These are phyloP conservation scores for Vitis rupestris DNA, from an alignment of 164 flowering plant genomes.

Conservation along the genomic window DNA sequence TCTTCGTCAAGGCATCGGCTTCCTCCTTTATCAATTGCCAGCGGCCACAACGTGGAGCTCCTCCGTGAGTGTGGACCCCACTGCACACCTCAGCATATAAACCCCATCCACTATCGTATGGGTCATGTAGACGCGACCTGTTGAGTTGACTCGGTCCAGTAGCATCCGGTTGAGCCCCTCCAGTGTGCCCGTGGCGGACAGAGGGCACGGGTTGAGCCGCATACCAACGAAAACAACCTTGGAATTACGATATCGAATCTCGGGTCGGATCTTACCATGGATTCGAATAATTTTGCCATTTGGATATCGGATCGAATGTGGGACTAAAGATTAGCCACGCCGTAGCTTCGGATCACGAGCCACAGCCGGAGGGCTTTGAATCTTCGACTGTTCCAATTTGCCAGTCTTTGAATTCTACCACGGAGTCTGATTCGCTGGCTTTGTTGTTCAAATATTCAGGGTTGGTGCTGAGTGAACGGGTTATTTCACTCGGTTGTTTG, in stretches of 20 bases:
- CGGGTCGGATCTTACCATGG: conserved; percentile 29
- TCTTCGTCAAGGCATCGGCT: conserved; percentile 31
- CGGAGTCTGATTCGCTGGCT: conserved; percentile 38
- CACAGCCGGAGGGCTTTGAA: conserved; percentile 56
- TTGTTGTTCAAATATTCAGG: conserved; percentile 59
- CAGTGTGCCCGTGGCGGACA: not conserved
- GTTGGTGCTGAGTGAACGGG: conserved; percentile 35
- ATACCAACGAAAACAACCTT: conserved; percentile 46
- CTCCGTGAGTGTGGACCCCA: conserved; percentile 55
- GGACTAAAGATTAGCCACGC: conserved; percentile 40
- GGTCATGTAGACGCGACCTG: conserved; percentile 45
- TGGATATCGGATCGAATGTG: conserved; percentile 47
- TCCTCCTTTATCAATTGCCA: conserved; percentile 53
- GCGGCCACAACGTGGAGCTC: conserved; percentile 47
- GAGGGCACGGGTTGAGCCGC: conserved; percentile 32
- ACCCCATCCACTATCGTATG: conserved; percentile 49
- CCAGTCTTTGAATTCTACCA: conserved; percentile 74
- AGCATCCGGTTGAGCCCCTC: conserved; percentile 44
- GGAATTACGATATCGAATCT: conserved; percentile 60
- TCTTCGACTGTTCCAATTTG: conserved; percentile 50
- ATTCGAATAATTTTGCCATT: conserved; percentile 49
- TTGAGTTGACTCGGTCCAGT: conserved; percentile 46
- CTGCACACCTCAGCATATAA: conserved; percentile 52
- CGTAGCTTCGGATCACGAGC: conserved; percentile 55
- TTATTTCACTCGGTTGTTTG: conserved; percentile 25